Base-by-base conservation (phyloP, 106 monocot species). In the Agapanthus africanus region DNA sequence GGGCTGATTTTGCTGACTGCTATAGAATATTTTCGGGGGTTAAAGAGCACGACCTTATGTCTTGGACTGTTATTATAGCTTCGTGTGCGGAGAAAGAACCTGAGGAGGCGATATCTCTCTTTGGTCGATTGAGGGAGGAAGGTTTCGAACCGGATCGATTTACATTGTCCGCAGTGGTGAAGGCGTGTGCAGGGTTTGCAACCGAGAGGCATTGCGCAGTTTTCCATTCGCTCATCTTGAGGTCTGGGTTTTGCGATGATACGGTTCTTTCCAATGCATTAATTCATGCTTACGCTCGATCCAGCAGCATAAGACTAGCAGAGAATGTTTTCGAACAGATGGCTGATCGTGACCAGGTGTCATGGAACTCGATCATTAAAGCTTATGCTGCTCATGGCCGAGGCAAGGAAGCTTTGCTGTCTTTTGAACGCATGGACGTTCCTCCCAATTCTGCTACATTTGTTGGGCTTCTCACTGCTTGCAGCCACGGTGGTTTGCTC, bases 361-460 rank as follows among this genome's bases (percentile, higher is more conserved):
- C 94, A 4, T 94, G 94, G 94, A 94, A 94, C 74, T 83, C 94
- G 14, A 83, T 90, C 30, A 90, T 90, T 26, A 82, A 78, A 70
- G 87, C 80, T 44, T 81, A 80, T 81, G 86, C 90, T 23, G 68
- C 80, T 68, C 86, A 94, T 71, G 94, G 94, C 34, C 51, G 65
- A 33, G 85, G 82, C 1, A 68, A 49, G 47, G 77, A 79, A 37
- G 87, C 94, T 25, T 63, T 94, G 67, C 31, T 25, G n/a, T 40
- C 54, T 32, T 94, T 94, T 66, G 61, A 77, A 54, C 21, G 6
- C 15, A 94, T 94, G 94, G 73, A 71, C 23, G 16, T 67, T 41
- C 32, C 71, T 3, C 90, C 94, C 1, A 87, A 94, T 83, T 63
- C 88, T 37, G 72, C 84, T 1, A 94, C 94, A 22, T 94, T 94